phyloP scores from a whole-genome alignment of 2,329 filamentous ascomycete species.

The Fusarium buxicola region DNA sequence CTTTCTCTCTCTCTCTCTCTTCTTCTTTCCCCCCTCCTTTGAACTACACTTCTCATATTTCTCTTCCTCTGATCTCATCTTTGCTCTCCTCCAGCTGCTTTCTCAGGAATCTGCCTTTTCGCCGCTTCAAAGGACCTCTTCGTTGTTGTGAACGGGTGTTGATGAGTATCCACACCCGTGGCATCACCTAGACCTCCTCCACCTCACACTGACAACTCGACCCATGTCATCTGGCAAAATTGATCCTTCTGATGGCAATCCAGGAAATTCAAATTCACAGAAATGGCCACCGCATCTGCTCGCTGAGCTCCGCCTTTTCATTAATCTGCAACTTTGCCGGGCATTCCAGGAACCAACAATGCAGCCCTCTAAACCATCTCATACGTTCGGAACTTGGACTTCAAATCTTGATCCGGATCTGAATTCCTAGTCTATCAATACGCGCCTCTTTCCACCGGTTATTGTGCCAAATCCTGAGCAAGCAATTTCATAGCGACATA shows the following conservation, averaged over 20 bases:
- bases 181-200: conserved; percentile 35
- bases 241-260: not conserved
- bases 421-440: conserved; percentile 29
- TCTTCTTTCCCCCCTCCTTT: conserved; percentile 28
- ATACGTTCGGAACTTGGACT: conserved; percentile 6
- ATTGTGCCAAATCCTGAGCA: conserved; percentile 25
- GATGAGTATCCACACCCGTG: conserved; percentile 38
- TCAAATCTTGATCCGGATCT: conserved; percentile 13
- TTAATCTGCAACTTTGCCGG: not conserved
- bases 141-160: conserved; percentile 20
- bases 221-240: conserved; percentile 32
- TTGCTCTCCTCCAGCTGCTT: conserved; percentile 9
- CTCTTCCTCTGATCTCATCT: conserved; percentile 4
- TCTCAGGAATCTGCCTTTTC: conserved; percentile 4
- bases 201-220: conserved; percentile 35
- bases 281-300: not conserved
- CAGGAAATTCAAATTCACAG: conserved; percentile 1
- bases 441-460: conserved; percentile 18
- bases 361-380: not conserved
- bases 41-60: conserved; percentile 8
- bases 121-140: conserved; percentile 3
- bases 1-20: conserved; percentile 37
- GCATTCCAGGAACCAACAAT: not conserved
- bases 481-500: conserved; percentile 45
- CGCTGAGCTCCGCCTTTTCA: not conserved